Base-by-base conservation (phyloP, 768 basidiomycete genomes). In the Pulveroboletus sp. region DNA sequence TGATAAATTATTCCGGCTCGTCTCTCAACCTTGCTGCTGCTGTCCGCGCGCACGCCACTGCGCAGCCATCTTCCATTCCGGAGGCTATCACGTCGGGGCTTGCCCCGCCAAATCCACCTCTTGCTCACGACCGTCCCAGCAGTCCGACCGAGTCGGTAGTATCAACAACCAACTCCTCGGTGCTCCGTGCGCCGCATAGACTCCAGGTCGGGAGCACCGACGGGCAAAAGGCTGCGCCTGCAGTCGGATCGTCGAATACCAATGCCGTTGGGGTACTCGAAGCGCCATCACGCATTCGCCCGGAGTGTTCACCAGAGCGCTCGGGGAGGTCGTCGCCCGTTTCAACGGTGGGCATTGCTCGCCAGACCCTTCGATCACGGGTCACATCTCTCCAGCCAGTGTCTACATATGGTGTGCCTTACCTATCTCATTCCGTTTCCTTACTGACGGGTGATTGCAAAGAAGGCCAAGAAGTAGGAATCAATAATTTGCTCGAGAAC, bases 401-500 rank as follows among this genome's bases (percentile, higher is more conserved):
- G 24, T 85, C 85, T 2, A 82, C 80, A 2, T 87, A 88, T 57
- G 88, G 89, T 89, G 58, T 40, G 78, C 32, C 39, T 32, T 3
- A 24, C 28, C 32, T 8, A 14, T 15, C 18, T 2, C 10, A 1
- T 40, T 13, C 4, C 13, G 30, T 28, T 46, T 24, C 10, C 14
- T 46, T 24, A 15, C 17, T 60, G n/a, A 62, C 21, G 4, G 21
- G 9, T 42, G 15, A 5, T n/a, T 3, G 1, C 53, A 28, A 59
- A 93, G 94, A 96, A 57, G 89, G 89, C 0, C 88, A 88, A 60
- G 95, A 98, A 61, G 84, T 89, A 39, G 89, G 87, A 8, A 90
- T 98, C 59, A 87, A 80, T 61, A 88, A 89, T 43, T 73, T 98
- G 11, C 73, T 99, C 18, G 96, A 98, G 63, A 86, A 89, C 49